Conservation (phyloP, 2,329 filamentous ascomycete species). For the Aspergillus sergii region DNA sequence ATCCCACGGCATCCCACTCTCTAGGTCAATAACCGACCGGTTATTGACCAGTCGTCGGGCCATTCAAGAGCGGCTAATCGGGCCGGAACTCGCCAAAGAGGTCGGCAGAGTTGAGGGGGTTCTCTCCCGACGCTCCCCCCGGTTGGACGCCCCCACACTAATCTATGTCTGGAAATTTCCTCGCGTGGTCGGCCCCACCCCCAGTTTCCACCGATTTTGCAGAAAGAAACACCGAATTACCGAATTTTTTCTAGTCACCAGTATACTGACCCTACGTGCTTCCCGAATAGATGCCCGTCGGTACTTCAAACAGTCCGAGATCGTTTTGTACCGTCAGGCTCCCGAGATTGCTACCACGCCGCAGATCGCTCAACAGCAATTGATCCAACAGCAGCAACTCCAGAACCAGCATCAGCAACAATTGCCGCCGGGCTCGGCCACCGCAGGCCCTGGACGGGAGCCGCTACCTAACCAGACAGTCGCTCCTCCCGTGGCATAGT, state of each 20-base stretch:
- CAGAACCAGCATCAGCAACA: conserved; percentile 37
- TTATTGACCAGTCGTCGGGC: conserved; percentile 35
- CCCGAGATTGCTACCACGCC: conserved; percentile 49
- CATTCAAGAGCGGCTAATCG: conserved; percentile 22
- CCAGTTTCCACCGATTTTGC: conserved; percentile 17
- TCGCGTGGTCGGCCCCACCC: conserved; percentile 29
- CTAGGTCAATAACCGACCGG: conserved; percentile 38
- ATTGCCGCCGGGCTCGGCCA: conserved; percentile 40
- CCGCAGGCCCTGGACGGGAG: conserved; percentile 36
- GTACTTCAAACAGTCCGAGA: conserved; percentile 99
- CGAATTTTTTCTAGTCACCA: conserved; percentile 6
- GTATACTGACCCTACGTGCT: conserved; percentile 12
- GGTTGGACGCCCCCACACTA: conserved; percentile 36
- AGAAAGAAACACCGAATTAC: background rate
- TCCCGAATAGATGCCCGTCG: conserved; percentile 74
- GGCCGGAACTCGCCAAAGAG: conserved; percentile 19
- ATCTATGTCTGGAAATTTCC: conserved; percentile 18
- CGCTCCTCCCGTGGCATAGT: conserved; percentile 31
- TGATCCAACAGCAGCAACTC: conserved; percentile 42
- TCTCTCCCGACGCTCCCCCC: conserved; percentile 13
- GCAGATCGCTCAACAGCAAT: conserved; percentile 43
- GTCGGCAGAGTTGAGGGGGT: background rate
- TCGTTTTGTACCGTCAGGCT: conserved; percentile 86
- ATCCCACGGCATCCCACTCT: conserved; percentile 23
- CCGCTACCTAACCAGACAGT: conserved; percentile 20